Percentiles rank a stretch among this genome's conserved stretches.
Evolutionary conservation across 108 stramenopile genomes (phyloP).

Genomic region (Skeletonema potamos): DNA sequence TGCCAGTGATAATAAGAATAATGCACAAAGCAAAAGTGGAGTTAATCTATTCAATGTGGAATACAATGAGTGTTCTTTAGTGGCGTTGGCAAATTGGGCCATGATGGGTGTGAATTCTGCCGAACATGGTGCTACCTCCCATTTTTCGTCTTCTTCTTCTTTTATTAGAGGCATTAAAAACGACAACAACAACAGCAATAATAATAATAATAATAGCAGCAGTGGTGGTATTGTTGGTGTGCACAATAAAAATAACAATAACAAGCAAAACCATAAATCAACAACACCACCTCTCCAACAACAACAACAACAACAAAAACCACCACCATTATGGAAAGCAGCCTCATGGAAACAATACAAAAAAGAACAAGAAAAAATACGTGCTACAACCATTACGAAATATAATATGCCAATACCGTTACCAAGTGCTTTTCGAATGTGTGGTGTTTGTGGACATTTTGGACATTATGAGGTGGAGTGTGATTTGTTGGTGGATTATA

Average conservation of each 20-base stretch:
- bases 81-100: slow-evolving; percentile 49
- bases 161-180: too few relatives aligned
- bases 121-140: too few relatives aligned
- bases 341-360: slow-evolving; percentile 13
- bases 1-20: too few relatives aligned
- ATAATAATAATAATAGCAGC: too few relatives aligned
- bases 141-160: background rate
- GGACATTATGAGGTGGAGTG: slow-evolving; percentile 70
- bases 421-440: slow-evolving; percentile 36
- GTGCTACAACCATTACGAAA: background rate
- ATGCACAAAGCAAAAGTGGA: background rate
- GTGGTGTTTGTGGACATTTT: slow-evolving; percentile 45
- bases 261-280: background rate
- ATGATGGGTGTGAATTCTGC: slow-evolving; percentile 24
- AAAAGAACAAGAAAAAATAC: background rate
- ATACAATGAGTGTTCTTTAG: slow-evolving; percentile 54
- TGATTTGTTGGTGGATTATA: slow-evolving; percentile 16
- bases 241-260: background rate
- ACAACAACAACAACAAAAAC: too few relatives aligned
- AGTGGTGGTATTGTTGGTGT: too few relatives aligned
- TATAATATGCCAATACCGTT: slow-evolving; percentile 9
- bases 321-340: background rate
- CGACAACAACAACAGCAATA: background rate
- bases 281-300: background rate
- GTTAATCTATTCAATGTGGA: slow-evolving; percentile 9